Conservation (phyloP, 75 land plant species). For the Pinus tabuliformis region DNA sequence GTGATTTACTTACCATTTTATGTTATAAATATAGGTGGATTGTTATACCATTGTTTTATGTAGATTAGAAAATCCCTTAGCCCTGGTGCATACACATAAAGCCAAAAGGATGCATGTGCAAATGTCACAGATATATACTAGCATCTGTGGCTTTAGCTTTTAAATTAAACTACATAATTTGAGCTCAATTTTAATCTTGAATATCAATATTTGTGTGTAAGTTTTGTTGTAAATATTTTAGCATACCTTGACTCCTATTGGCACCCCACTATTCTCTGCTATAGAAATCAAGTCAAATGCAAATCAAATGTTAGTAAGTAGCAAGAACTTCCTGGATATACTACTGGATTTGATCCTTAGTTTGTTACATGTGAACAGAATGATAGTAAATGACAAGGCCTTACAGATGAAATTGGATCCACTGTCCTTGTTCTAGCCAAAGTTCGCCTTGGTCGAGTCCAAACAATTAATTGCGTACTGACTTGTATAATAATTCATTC, state of each 20-base stretch:
- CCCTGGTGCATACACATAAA: constrained; percentile 37
- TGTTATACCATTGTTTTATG: constrained; percentile 35
- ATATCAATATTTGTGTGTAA: background rate
- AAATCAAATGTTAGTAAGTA: no score
- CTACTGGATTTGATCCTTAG: background rate
- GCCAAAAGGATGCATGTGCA: constrained; percentile 19
- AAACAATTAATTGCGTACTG: no score
- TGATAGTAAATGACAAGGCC: no score
- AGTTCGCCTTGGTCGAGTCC: no score
- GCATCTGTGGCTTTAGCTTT: background rate
- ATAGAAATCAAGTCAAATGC: background rate
- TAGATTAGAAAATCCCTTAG: constrained; percentile 28
- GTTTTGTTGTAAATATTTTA: background rate
- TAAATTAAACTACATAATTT: no score
- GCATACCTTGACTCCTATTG: background rate
- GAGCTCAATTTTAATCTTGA: background rate
- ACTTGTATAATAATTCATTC: no score
- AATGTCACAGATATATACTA: background rate
- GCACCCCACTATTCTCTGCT: background rate
- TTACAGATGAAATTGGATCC: no score
- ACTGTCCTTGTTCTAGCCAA: no score
- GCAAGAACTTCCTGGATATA: background rate
- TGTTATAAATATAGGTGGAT: constrained; percentile 55
- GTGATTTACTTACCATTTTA: constrained; percentile 45
- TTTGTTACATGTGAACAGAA: background rate